Evolutionary conservation across 164 flowering plant species (phyloP), one percentile per base, ranked within the genome.

Genomic region (Liriodendron chinense): DNA sequence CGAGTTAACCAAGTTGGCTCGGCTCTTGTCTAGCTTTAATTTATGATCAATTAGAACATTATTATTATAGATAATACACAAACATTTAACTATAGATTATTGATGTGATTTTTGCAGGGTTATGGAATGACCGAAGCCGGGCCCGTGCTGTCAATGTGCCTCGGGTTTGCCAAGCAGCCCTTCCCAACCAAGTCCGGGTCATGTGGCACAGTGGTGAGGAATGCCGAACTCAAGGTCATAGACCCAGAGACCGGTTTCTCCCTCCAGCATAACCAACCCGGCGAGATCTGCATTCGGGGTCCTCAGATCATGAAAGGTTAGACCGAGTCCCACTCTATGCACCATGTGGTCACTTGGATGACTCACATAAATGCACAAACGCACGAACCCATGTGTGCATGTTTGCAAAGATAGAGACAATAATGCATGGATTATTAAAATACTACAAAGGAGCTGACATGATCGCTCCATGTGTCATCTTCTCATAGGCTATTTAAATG

Each of bases 111-210:
- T 67, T 57, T 78, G 62, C 79, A 93, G 97, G 97, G 95, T 9
- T 93, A 91, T 79, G 97, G 97, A 16, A 93, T 93, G 97, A 93
- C 98, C 10, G 98, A 91, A 72, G 94, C 93, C 0, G 94, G 96
- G 2, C 91, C 96, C 23, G 91, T 93, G 62, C 70, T 90, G 34
- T 78, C 94, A 26, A 92, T 92, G 94, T 86, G 88, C 78, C 72
- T 81, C 25, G 91, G 74, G 0, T 92, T 93, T 57, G 98, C 98
- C 14, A 92, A 89, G 80, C 82, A 87, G 18, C 92, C 96, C 0
- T 79, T 85, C 34, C 85, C 84, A 23, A 80, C 84, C 34, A 93
- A 92, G 81, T 80, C 92, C 0, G 98, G 98, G 9, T 86, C 98
- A 1, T 90, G 94, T 50, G 98, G 98, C n/a, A 85, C 88, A 0